Evolutionary conservation across 108 stramenopile species (phyloP).

Genomic region (Cafeteria roenbergensis): DNA sequence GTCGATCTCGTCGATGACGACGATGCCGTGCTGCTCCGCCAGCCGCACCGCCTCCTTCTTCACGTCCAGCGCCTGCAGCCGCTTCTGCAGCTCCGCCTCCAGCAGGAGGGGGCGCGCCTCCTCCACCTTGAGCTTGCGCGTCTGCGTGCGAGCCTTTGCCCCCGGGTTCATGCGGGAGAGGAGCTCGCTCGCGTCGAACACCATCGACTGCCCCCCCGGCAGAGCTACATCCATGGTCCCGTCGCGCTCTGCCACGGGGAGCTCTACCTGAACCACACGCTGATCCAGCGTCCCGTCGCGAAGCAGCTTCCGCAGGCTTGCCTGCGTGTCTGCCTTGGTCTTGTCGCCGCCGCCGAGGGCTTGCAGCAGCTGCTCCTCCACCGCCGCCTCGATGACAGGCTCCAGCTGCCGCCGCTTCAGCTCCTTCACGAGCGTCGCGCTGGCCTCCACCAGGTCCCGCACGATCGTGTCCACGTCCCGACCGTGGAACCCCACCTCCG

Average conservation of each 20-base stretch:
- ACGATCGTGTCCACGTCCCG: constrained; percentile 96
- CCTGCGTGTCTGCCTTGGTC: constrained; percentile 31
- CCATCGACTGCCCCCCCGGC: neutral
- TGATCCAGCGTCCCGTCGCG: constrained; percentile 74
- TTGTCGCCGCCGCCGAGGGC: constrained; percentile 60
- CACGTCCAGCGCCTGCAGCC: constrained; percentile 71
- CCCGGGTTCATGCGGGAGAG: constrained; percentile 14
- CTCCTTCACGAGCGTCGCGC: constrained; percentile 76
- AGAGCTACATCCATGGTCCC: constrained; percentile 8
- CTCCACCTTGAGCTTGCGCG: constrained; percentile 63
- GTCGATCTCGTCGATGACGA: constrained; percentile 99
- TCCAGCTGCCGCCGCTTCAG: constrained; percentile 56
- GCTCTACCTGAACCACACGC: constrained; percentile 69
- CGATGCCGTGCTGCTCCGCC: constrained; percentile 91
- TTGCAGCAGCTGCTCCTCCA: constrained; percentile 77
- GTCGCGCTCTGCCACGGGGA: constrained; percentile 43
- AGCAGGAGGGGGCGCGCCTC: constrained; percentile 74
- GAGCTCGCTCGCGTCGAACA: constrained; percentile 17
- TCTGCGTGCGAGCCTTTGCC: constrained; percentile 49
- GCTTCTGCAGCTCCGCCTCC: constrained; percentile 78
- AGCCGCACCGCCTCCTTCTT: constrained; percentile 79
- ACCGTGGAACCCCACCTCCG: constrained; percentile 98
- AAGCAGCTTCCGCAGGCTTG: constrained; percentile 70
- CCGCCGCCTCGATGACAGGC: constrained; percentile 54
- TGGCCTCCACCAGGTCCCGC: constrained; percentile 87